Conservation (phyloP, 1,139 yeast species). For the Kurtzmaniella quercitrusa region DNA sequence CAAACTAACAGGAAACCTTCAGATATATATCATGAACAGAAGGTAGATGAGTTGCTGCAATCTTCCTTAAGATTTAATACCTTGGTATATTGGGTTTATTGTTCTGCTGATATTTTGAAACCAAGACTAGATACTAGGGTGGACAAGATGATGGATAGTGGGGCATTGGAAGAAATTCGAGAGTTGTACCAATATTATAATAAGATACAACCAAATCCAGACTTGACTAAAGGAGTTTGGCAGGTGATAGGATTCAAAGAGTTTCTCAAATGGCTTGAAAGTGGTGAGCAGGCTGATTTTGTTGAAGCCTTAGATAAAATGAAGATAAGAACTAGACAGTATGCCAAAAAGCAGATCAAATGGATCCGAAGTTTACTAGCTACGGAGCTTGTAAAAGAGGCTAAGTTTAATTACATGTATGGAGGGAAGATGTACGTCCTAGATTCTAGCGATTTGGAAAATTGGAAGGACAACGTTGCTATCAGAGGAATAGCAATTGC, state of each 20-base stretch:
- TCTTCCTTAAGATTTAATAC: conserved; percentile 60
- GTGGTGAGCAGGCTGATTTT: conserved; percentile 20
- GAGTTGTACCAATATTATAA: conserved; percentile 48
- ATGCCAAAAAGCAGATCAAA: conserved; percentile 86
- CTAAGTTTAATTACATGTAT: conserved; percentile 42
- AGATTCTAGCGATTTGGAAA: conserved; percentile 67
- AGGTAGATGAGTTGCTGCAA: conserved; percentile 36
- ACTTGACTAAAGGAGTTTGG: conserved; percentile 76
- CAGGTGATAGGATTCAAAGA: conserved; percentile 96
- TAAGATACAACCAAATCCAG: conserved; percentile 31
- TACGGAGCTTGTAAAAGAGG: conserved; percentile 54
- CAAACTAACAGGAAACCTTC: conserved; percentile 68
- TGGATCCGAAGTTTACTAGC: conserved; percentile 79
- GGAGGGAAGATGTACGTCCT: conserved; percentile 66
- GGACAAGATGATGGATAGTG: conserved; percentile 69
- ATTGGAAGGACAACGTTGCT: conserved; percentile 59
- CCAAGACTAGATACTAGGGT: conserved; percentile 72
- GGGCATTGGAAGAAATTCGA: conserved; percentile 67
- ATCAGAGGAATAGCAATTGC: conserved; percentile 53
- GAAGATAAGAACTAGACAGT: conserved; percentile 82
- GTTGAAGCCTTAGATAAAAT: conserved; percentile 59
- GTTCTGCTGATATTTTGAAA: conserved; percentile 58
- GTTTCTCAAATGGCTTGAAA: conserved; percentile 74
- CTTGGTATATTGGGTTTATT: conserved; percentile 78
- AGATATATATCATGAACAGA: conserved; percentile 62